phyloP scores from a whole-genome alignment of 352 stramenopile species.

The Globisporangium camurandrum region DNA sequence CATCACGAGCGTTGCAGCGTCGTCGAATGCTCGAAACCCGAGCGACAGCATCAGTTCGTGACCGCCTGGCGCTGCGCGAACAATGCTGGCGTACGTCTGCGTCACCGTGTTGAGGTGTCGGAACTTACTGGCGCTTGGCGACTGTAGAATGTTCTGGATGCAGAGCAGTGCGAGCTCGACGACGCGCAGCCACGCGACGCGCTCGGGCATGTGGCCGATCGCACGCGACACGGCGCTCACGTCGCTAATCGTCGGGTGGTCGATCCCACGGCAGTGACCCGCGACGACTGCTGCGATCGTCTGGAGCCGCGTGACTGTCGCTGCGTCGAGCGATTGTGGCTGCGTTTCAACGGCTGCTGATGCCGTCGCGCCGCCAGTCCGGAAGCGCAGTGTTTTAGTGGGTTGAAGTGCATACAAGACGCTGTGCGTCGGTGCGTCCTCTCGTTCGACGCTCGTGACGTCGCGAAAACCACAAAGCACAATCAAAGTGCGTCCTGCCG shows the following conservation, averaged over 20 bases:
- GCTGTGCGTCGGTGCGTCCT: background rate
- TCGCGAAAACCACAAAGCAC: conserved; percentile 27
- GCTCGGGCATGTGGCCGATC: conserved; percentile 12
- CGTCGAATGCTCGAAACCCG: conserved; percentile 48
- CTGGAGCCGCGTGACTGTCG: conserved; percentile 24
- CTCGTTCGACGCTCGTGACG: background rate
- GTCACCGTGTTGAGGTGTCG: conserved; percentile 44
- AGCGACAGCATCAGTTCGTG: conserved; percentile 32
- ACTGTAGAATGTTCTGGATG: conserved; percentile 39
- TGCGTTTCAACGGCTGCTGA: conserved; percentile 4
- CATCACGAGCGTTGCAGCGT: conserved; percentile 26
- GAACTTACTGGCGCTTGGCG: conserved; percentile 37
- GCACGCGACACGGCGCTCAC: conserved; percentile 40
- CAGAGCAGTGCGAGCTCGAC: conserved; percentile 40
- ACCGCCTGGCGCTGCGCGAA: conserved; percentile 25
- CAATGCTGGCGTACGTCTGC: conserved; percentile 33
- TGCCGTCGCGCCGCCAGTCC: conserved; percentile 27
- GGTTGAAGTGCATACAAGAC: conserved; percentile 21
- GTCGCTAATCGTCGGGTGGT: conserved; percentile 36
- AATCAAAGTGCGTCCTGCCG: conserved; percentile 25
- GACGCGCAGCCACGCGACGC: conserved; percentile 23
- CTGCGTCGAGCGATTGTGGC: conserved; percentile 15
- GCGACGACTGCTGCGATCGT: conserved; percentile 30
- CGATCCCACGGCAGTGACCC: conserved; percentile 37
- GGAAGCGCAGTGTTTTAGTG: conserved; percentile 36